Evolutionary conservation across 106 monocot species (phyloP).

Genomic region (Ottelia alismoides): DNA sequence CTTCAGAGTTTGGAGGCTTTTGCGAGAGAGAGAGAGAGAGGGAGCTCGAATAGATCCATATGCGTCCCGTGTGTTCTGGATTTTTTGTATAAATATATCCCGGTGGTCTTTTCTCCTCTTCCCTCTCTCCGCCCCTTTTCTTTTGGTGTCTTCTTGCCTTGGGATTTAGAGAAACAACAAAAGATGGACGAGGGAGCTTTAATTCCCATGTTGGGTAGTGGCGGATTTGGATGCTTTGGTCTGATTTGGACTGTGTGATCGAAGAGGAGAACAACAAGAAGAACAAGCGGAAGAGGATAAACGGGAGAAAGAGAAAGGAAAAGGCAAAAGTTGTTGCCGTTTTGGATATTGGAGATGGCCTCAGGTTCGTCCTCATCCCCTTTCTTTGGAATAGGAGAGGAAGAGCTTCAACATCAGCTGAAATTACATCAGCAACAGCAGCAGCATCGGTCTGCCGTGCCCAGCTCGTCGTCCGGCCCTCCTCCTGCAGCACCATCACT

Average conservation of each 20-base stretch:
- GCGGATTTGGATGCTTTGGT: conserved; percentile 1
- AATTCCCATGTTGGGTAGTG: neutral
- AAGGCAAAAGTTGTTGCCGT: neutral
- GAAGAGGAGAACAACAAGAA: neutral
- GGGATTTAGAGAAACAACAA: neutral
- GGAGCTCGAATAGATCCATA: conserved; percentile 4
- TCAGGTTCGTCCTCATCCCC: conserved; percentile 16
- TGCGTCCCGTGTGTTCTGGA: neutral
- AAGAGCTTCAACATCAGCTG: conserved; percentile 9
- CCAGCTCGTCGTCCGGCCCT: neutral
- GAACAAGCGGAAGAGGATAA: neutral
- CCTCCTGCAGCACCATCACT: conserved; percentile 11
- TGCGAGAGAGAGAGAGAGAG: conserved; percentile 1
- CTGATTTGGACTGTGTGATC: conserved; percentile 14
- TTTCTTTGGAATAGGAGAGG: conserved; percentile 21
- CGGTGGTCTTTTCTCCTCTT: neutral
- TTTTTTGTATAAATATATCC: neutral
- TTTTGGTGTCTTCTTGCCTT: neutral
- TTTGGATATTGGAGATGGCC: conserved; percentile 14
- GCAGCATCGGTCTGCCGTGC: neutral
- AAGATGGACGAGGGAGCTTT: too few species aligned
- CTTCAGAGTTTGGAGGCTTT: conserved; percentile 20
- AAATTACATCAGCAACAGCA: conserved; percentile 12
- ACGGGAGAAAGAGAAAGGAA: too few species aligned
- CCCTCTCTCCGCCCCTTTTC: neutral